phyloP scores from a whole-genome alignment of 306 rosid genomes.

The Acmispon strigosus region DNA sequence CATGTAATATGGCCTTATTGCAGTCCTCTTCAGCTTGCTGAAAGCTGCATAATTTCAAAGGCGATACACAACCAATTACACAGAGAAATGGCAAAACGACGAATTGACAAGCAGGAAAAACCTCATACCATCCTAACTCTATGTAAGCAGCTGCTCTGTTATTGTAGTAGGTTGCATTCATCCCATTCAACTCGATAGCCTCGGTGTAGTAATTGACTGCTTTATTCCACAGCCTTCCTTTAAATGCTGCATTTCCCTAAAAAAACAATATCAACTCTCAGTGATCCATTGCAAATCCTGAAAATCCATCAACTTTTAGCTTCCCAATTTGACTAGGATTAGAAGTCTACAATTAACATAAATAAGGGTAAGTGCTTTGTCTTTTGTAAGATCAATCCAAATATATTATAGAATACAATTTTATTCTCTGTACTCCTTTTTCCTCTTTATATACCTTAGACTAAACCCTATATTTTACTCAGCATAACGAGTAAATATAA shows the following conservation, averaged over 20 bases:
- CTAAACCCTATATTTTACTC: too few species aligned
- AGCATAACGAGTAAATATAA: too few species aligned
- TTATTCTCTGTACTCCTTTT: too few species aligned
- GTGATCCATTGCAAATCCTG: neutral
- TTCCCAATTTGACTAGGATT: too few species aligned
- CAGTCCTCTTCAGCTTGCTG: conserved; percentile 87
- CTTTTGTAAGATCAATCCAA: too few species aligned
- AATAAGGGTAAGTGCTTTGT: too few species aligned
- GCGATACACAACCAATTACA: neutral
- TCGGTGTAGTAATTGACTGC: conserved; percentile 65
- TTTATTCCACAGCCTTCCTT: conserved; percentile 62
- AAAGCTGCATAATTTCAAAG: conserved; percentile 42
- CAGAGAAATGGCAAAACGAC: conserved; percentile 2
- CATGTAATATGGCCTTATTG: conserved; percentile 48
- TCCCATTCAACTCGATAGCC: conserved; percentile 56
- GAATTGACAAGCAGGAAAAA: neutral
- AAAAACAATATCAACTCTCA: neutral
- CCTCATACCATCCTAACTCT: conserved; percentile 63
- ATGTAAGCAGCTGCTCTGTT: conserved; percentile 79
- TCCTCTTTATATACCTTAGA: too few species aligned
- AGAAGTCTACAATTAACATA: too few species aligned
- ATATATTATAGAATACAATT: too few species aligned
- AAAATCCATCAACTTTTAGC: too few species aligned
- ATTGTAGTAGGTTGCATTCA: conserved; percentile 50
- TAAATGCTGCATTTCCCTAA: conserved; percentile 79